A percentile compares a stretch with the other conserved stretches of the same genome.
These are phyloP conservation scores for Lactifluus rugatus DNA, from an alignment of 768 basidiomycete genomes.

Conservation along the genomic window DNA sequence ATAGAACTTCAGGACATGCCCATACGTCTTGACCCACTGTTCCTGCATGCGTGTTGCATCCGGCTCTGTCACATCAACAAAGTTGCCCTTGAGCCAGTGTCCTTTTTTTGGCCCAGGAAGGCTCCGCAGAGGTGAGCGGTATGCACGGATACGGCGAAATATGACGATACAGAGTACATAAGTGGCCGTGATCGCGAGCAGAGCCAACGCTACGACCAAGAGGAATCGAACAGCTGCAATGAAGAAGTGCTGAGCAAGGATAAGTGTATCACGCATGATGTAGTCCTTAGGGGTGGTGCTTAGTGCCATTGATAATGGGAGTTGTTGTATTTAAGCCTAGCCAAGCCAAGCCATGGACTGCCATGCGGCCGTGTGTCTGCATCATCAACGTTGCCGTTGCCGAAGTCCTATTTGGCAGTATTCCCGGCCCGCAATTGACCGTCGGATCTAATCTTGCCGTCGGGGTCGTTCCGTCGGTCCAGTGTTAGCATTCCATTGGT, in stretches of 20 bases:
- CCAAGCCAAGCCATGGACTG: no score
- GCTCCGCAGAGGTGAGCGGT: background rate
- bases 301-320: no score
- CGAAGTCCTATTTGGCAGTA: no score
- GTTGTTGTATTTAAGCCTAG: no score
- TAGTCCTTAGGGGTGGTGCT: no score
- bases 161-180: background rate
- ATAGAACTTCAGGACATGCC: constrained; percentile 6
- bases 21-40: constrained; percentile 15
- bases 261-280: background rate
- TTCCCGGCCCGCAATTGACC: no score
- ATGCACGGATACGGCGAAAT: background rate
- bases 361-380: no score
- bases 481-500: no score
- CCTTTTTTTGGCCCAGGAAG: constrained; percentile 4
- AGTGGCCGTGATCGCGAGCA: background rate
- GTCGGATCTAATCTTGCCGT: no score
- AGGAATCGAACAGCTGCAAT: background rate
- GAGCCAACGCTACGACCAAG: background rate
- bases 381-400: no score
- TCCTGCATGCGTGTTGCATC: constrained; percentile 11
- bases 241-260: background rate
- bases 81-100: constrained; percentile 4
- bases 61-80: background rate
- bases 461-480: no score